Evolutionary conservation across 768 basidiomycete genomes (phyloP), one percentile per base, ranked within the genome.

Genomic region (Lactifluus subvellereus): DNA sequence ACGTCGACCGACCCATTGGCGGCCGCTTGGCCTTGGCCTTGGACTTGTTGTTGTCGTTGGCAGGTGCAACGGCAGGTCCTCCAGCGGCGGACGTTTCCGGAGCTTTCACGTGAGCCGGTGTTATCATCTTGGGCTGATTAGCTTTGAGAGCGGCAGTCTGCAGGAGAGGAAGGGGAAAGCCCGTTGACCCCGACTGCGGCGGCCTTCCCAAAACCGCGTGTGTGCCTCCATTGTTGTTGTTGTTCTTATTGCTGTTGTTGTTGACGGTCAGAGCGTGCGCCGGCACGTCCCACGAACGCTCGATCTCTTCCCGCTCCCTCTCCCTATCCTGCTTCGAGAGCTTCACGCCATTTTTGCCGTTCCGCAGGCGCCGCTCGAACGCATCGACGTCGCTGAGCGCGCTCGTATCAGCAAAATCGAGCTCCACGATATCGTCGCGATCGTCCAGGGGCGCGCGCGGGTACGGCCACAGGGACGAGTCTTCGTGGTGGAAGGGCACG

Each of bases 391-490:
- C 84, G 70, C 87, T 88, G 69, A 91, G 72, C 22, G 86, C 84
- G 61, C 86, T 85, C 48, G 81, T 90, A 59, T 90, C 89, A 6
- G 79, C 79, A 68, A 88, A 91, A 71, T 88, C 86, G 55, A 91
- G 82, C 71, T 90, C 89, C 10, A 90, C 80, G 30, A 91, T 82
- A 59, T 87, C 88, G 4, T 81, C 82, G n/a, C 69, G 69, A 60
- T 78, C 77, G 60, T 78, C 74, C 52, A 77, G 73, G 11, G 78
- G 77, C 4, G 74, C 74, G 43, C 79, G 82, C 0, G 83, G 80
- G 68, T 87, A 87, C 4, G 88, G 86, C 88, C 87, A 89, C 16
- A 89, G 76, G 38, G 87, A 84, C 8, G 86, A 84, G 63, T 84
- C 83, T 0, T 83, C 74, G 55, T 78, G 80, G 57, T 78, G 80